Percentiles rank a stretch among this genome's conserved stretches.
These are phyloP conservation scores for Colletotrichum tabaci DNA, from an alignment of 2,329 filamentous ascomycete species.

Conservation along the genomic window DNA sequence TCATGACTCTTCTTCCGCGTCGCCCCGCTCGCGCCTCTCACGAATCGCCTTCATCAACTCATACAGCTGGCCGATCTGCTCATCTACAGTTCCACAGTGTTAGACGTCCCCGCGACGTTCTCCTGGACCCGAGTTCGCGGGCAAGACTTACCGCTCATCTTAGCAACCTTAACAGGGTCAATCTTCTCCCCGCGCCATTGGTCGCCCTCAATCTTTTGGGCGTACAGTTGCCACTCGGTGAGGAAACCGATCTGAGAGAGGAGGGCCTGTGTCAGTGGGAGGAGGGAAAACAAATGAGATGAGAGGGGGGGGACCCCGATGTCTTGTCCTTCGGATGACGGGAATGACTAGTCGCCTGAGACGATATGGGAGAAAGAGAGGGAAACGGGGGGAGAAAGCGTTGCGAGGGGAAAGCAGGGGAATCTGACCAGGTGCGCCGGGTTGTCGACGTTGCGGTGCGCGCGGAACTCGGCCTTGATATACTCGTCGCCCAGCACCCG, in stretches of 20 bases:
- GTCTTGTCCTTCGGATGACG: neutral
- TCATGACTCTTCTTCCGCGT: slow-evolving; percentile 47
- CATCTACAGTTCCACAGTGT: slow-evolving; percentile 68
- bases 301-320: too few species aligned
- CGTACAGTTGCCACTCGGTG: slow-evolving; percentile 96
- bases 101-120: neutral
- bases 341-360: too few species aligned
- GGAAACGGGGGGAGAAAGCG: neutral
- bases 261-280: neutral
- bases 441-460: slow-evolving; percentile 88
- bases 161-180: slow-evolving; percentile 86
- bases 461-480: slow-evolving; percentile 91
- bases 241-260: slow-evolving; percentile 86
- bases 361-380: neutral
- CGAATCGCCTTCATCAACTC: slow-evolving; percentile 90
- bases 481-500: slow-evolving; percentile 92
- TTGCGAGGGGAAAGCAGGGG: slow-evolving; percentile 24
- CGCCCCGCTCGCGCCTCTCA: slow-evolving; percentile 51
- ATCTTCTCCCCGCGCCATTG: slow-evolving; percentile 87
- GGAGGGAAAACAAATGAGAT: too few species aligned
- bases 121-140: neutral
- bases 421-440: slow-evolving; percentile 85
- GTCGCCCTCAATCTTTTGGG: slow-evolving; percentile 91
- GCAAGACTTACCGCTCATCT: slow-evolving; percentile 85
- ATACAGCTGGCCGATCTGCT: slow-evolving; percentile 94